These are phyloP conservation scores for Epichloe amarillans DNA, from an alignment of 2,329 filamentous ascomycete genomes.

Conservation along the genomic window DNA sequence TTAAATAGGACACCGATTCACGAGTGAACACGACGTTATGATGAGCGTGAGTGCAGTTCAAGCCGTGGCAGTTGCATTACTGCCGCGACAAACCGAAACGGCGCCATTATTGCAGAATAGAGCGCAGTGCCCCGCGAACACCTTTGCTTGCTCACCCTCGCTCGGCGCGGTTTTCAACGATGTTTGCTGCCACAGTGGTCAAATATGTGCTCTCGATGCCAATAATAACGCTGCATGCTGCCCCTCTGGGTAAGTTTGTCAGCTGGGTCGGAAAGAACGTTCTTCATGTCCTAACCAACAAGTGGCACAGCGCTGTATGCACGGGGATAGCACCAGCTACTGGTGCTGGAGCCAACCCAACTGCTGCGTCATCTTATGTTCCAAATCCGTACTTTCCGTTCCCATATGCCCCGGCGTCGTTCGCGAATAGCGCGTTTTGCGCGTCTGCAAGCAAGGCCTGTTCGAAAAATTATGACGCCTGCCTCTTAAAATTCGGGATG, in stretches of 20 bases:
- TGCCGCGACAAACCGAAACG: slow-evolving; percentile 12
- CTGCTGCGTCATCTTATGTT: slow-evolving; percentile 35
- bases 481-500: slow-evolving; percentile 34
- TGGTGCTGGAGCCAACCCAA: slow-evolving; percentile 22
- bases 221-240: slow-evolving; percentile 39
- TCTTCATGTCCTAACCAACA: background rate
- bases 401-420: slow-evolving; percentile 41
- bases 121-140: slow-evolving; percentile 33
- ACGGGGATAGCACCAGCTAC: slow-evolving; percentile 38
- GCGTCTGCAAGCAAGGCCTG: slow-evolving; percentile 38
- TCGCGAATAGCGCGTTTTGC: slow-evolving; percentile 37
- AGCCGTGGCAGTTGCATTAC: background rate
- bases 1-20: background rate
- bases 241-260: slow-evolving; percentile 32
- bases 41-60: background rate
- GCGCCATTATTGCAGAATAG: slow-evolving; percentile 13
- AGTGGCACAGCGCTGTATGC: slow-evolving; percentile 32
- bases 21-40: background rate
- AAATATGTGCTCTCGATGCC: slow-evolving; percentile 35
- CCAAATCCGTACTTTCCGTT: slow-evolving; percentile 47
- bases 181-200: slow-evolving; percentile 38
- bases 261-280: background rate
- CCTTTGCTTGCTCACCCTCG: slow-evolving; percentile 34
- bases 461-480: slow-evolving; percentile 38
- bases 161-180: slow-evolving; percentile 32